Conservation (phyloP, 768 basidiomycete genomes). For the Russula vinacea region DNA sequence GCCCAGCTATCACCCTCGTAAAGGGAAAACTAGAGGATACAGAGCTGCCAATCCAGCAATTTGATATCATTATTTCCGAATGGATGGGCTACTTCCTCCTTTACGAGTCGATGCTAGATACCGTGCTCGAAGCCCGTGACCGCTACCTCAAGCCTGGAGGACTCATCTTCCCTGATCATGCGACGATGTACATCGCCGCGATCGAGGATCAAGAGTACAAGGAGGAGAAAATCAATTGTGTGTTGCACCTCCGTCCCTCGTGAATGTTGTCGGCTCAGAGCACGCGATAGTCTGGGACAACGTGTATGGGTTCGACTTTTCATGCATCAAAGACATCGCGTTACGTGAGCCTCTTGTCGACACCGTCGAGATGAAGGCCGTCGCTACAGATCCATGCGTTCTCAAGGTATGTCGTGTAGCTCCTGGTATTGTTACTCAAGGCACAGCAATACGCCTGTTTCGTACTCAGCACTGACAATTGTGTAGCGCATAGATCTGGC, state of each 20-base stretch:
- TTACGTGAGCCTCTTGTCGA: constrained; percentile 95
- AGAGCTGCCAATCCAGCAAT: constrained; percentile 82
- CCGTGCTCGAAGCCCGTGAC: constrained; percentile 93
- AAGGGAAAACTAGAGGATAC: constrained; percentile 98
- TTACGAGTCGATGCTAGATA: constrained; percentile 99
- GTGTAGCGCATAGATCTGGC: constrained; percentile 80
- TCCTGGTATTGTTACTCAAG: not conserved
- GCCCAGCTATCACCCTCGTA: constrained; percentile 85
- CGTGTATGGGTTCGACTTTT: constrained; percentile 99
- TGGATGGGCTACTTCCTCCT: constrained; percentile 99
- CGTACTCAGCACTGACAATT: constrained; percentile 13
- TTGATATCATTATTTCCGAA: constrained; percentile 99
- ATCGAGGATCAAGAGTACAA: constrained; percentile 99
- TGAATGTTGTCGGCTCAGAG: constrained; percentile 11
- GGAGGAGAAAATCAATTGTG: constrained; percentile 99
- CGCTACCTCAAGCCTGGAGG: constrained; percentile 91
- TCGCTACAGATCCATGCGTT: constrained; percentile 87
- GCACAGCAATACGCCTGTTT: not conserved
- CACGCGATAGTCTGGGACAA: constrained; percentile 89
- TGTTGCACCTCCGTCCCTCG: constrained; percentile 37
- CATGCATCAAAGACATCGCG: constrained; percentile 98
- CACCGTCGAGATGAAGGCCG: constrained; percentile 95
- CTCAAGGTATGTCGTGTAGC: constrained; percentile 60
- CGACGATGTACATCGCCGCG: constrained; percentile 88
- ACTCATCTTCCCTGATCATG: constrained; percentile 93